Conservation (phyloP, 2,329 filamentous ascomycete genomes). For the Onygena corvina region DNA sequence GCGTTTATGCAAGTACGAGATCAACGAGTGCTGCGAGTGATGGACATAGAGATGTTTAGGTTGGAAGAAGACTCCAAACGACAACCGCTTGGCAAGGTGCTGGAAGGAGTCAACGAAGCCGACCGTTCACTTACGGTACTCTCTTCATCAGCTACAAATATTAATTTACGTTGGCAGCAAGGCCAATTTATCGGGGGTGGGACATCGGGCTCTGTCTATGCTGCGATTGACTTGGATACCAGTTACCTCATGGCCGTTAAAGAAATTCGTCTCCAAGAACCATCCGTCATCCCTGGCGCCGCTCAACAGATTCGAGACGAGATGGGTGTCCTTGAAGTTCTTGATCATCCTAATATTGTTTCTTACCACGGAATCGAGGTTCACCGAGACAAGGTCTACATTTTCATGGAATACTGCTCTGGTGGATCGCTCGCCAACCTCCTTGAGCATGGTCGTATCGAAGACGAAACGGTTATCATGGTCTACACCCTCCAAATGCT, state of each 20-base stretch:
- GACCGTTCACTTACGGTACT: constrained; percentile 89
- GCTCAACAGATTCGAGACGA: constrained; percentile 91
- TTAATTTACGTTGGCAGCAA: constrained; percentile 94
- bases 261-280: constrained; percentile 93
- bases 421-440: constrained; percentile 82
- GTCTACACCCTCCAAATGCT: constrained; percentile 59
- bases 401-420: constrained; percentile 99
- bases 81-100: constrained; percentile 74
- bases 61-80: constrained; percentile 72
- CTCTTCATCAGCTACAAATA: constrained; percentile 86
- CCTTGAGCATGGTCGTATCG: constrained; percentile 85
- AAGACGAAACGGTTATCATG: constrained; percentile 44
- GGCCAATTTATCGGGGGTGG: constrained; percentile 96
- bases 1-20: constrained; percentile 62
- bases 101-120: constrained; percentile 91
- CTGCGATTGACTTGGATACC: constrained; percentile 91
- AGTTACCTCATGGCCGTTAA: constrained; percentile 97
- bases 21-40: constrained; percentile 61
- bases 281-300: constrained; percentile 87
- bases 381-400: constrained; percentile 97
- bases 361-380: constrained; percentile 97
- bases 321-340: constrained; percentile 88
- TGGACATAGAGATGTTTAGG: constrained; percentile 63
- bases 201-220: constrained; percentile 94
- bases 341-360: constrained; percentile 95